phyloP scores from a whole-genome alignment of 31 red algal species.

The Asparagopsis taxiformis region DNA sequence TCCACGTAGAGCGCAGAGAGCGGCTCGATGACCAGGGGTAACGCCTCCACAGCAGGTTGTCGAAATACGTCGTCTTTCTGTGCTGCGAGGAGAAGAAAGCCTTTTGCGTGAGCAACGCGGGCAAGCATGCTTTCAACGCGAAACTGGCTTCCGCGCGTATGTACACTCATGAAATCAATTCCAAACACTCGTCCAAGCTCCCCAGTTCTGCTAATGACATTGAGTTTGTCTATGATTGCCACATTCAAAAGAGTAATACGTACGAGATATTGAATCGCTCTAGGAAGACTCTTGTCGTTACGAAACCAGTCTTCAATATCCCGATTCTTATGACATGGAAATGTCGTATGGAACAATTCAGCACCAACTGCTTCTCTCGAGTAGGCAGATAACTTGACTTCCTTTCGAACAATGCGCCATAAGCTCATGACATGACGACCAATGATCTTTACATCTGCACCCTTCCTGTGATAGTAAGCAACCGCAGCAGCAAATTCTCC shows the following conservation, averaged over 20 bases:
- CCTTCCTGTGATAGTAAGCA: constrained; percentile 65
- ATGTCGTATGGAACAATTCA: constrained; percentile 71
- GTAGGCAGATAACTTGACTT: constrained; percentile 81
- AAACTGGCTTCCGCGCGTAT: constrained; percentile 90
- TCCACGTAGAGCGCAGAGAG: constrained; percentile 67
- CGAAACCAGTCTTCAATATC: constrained; percentile 69
- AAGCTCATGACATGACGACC: constrained; percentile 89
- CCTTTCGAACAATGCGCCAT: constrained; percentile 84
- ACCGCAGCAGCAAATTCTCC: constrained; percentile 34
- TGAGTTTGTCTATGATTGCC: constrained; percentile 72
- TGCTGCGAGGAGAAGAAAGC: constrained; percentile 73
- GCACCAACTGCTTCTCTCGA: constrained; percentile 63
- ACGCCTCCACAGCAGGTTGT: constrained; percentile 85
- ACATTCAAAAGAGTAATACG: constrained; percentile 34
- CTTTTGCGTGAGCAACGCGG: constrained; percentile 62
- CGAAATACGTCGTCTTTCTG: constrained; percentile 60
- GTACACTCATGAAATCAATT: constrained; percentile 90
- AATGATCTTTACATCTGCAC: constrained; percentile 74
- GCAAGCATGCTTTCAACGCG: constrained; percentile 93
- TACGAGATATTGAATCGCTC: constrained; percentile 42
- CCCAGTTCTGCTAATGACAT: constrained; percentile 69
- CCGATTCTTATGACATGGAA: constrained; percentile 56
- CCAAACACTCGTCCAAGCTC: constrained; percentile 94
- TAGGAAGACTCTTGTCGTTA: neutral
- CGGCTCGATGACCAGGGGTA: constrained; percentile 97